Evolutionary conservation across 768 basidiomycete genomes (phyloP).

Genomic region (Leccinum subgranulosum): DNA sequence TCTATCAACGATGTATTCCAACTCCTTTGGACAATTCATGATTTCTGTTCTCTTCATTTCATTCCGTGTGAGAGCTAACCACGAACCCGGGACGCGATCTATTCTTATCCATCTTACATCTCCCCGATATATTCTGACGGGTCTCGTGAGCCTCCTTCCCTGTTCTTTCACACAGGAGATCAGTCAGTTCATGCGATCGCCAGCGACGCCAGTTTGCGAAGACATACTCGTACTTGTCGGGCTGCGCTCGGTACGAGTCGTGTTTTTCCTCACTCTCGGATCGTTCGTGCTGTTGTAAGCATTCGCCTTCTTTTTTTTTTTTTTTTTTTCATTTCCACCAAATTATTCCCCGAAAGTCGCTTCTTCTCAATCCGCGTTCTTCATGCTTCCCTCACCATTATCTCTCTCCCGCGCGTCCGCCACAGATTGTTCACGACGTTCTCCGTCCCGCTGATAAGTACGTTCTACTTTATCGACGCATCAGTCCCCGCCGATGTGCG

Average conservation of each 20-base stretch:
- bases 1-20: conserved; percentile 15
- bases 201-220: neutral
- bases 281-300: conserved; percentile 1
- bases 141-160: neutral
- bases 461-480: neutral
- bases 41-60: neutral
- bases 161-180: neutral
- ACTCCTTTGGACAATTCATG: conserved; percentile 13
- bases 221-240: neutral
- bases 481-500: neutral
- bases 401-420: neutral
- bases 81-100: neutral
- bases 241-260: conserved; percentile 3
- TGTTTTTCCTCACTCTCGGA: neutral
- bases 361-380: neutral
- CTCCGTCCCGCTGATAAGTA: neutral
- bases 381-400: neutral
- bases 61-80: neutral
- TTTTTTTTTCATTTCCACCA: neutral
- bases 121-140: neutral
- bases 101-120: neutral
- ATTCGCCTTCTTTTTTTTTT: too few species aligned
- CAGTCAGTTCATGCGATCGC: neutral
- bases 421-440: neutral
- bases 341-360: neutral